These are phyloP conservation scores for Suillus placidus DNA, from an alignment of 768 basidiomycete genomes.

Conservation along the genomic window DNA sequence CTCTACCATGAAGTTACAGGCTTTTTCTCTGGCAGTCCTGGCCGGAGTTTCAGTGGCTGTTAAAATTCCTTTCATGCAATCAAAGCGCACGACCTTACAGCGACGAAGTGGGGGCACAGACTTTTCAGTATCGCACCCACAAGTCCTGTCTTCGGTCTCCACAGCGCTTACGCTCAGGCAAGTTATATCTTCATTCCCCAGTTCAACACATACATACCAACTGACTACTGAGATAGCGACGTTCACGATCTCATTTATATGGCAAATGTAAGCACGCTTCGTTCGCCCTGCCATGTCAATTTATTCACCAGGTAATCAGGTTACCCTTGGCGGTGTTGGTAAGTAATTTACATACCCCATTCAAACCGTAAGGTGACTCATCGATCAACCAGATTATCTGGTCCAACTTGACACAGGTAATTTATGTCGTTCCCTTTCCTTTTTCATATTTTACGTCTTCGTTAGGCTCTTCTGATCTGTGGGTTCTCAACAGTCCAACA, in stretches of 20 bases:
- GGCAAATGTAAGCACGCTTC: slow-evolving; percentile 57
- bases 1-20: slow-evolving; percentile 43
- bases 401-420: slow-evolving; percentile 82
- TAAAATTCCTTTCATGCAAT: slow-evolving; percentile 50
- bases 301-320: slow-evolving; percentile 38
- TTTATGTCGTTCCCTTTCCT: slow-evolving; percentile 16
- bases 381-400: slow-evolving; percentile 52
- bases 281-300: not conserved
- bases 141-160: slow-evolving; percentile 27
- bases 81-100: slow-evolving; percentile 37
- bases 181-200: not conserved
- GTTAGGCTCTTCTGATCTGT: slow-evolving; percentile 60
- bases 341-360: slow-evolving; percentile 23
- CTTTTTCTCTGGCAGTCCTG: slow-evolving; percentile 42
- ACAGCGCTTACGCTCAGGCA: slow-evolving; percentile 28
- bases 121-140: slow-evolving; percentile 20
- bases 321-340: slow-evolving; percentile 69
- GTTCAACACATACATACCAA: slow-evolving; percentile 9
- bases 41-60: slow-evolving; percentile 46
- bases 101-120: slow-evolving; percentile 39
- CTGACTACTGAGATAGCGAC: slow-evolving; percentile 48
- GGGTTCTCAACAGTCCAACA: slow-evolving; percentile 54
- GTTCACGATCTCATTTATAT: slow-evolving; percentile 80
- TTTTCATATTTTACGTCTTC: not conserved
- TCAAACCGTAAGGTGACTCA: slow-evolving; percentile 10